A percentile compares a stretch with the other conserved stretches of the same genome.
Conservation (phyloP, 176 grass and related monocot genomes). For the Dactylis glomerata region DNA sequence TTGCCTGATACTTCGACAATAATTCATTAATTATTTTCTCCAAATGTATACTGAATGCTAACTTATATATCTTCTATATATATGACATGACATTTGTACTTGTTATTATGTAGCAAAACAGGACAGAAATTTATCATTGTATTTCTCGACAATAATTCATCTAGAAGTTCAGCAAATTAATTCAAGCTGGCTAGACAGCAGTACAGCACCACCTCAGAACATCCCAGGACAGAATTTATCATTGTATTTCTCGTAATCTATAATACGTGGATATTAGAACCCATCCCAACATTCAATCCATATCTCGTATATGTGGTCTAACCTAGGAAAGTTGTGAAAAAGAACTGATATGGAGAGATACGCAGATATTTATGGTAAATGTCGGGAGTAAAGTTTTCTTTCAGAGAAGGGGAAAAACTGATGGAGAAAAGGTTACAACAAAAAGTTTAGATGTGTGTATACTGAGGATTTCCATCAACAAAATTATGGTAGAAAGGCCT, state of each 20-base stretch:
- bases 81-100: not conserved
- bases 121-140: too few relatives aligned
- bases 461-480: not conserved
- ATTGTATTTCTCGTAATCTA: not conserved
- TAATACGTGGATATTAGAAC: not conserved
- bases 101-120: conserved; percentile 2
- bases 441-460: not conserved
- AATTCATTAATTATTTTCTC: conserved; percentile 12
- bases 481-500: conserved; percentile 15
- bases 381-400: not conserved
- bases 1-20: not conserved
- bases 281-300: not conserved
- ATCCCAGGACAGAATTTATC: not conserved
- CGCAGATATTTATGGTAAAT: not conserved
- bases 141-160: too few relatives aligned
- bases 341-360: conserved; percentile 9
- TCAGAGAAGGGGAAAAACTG: not conserved
- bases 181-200: not conserved
- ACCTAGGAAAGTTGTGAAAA: not conserved
- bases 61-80: not conserved
- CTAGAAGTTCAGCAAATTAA: not conserved
- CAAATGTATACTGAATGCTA: not conserved
- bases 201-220: conserved; percentile 9
- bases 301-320: conserved; percentile 2
- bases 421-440: conserved; percentile 3